phyloP scores from a whole-genome alignment of 2,329 filamentous ascomycete species.

The Aureobasidium lini region DNA sequence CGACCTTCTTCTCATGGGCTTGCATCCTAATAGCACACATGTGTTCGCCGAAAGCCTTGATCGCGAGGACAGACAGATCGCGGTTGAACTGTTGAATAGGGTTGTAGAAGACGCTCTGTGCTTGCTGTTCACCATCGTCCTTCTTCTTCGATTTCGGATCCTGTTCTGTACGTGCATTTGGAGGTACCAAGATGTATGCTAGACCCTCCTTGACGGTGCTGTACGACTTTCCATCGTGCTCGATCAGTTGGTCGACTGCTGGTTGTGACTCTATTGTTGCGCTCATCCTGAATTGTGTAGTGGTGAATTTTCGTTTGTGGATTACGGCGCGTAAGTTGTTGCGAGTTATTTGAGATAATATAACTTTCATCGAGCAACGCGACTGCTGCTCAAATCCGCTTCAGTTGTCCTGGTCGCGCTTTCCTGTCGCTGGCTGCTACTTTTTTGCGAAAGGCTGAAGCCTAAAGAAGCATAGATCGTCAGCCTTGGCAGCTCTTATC shows the following conservation, averaged over 20 bases:
- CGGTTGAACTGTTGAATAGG: slow-evolving; percentile 99
- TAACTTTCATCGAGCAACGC: slow-evolving; percentile 1
- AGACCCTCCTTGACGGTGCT: slow-evolving; percentile 58
- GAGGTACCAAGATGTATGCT: slow-evolving; percentile 60
- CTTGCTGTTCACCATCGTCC: slow-evolving; percentile 49
- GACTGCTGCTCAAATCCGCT: not conserved
- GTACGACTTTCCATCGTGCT: slow-evolving; percentile 28
- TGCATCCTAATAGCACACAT: slow-evolving; percentile 21
- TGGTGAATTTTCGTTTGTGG: not conserved
- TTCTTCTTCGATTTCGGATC: slow-evolving; percentile 33
- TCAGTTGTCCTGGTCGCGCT: not conserved
- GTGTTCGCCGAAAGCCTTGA: slow-evolving; percentile 79
- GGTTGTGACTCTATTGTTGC: slow-evolving; percentile 19
- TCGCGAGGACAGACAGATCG: slow-evolving; percentile 85
- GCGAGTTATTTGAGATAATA: not conserved
- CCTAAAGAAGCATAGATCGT: not conserved
- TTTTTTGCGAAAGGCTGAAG: slow-evolving; percentile 6
- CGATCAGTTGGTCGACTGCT: slow-evolving; percentile 24
- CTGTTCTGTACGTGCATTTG: slow-evolving; percentile 40
- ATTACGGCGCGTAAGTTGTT: not conserved
- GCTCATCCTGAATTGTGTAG: not conserved
- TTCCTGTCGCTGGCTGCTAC: not conserved
- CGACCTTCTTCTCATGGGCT: slow-evolving; percentile 9
- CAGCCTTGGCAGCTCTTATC: not conserved
- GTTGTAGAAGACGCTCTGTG: slow-evolving; percentile 90